Conservation (phyloP, 345 rosid species). For the Euphorbia pulcherrima region DNA sequence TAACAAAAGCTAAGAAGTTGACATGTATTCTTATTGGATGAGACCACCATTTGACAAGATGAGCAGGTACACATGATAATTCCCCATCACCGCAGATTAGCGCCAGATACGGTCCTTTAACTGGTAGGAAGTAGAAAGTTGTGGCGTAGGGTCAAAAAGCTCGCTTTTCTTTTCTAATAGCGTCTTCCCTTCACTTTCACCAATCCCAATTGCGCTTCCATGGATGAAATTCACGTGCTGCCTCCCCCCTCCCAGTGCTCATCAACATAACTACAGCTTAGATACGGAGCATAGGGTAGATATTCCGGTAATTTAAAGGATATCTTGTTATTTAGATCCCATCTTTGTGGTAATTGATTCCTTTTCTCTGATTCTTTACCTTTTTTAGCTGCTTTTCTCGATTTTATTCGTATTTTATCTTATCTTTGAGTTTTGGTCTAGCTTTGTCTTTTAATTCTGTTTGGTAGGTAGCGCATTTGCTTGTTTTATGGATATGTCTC, state of each 20-base stretch:
- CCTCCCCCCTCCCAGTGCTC: background rate
- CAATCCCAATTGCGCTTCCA: conserved; percentile 1
- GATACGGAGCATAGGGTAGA: background rate
- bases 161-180: too few species aligned
- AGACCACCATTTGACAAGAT: too few species aligned
- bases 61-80: too few species aligned
- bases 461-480: background rate
- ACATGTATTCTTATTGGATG: too few species aligned
- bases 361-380: background rate
- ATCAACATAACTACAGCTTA: background rate
- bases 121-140: conserved; percentile 2
- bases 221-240: background rate
- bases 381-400: background rate
- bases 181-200: conserved; percentile 5
- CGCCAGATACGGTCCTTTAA: background rate
- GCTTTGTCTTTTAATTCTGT: background rate
- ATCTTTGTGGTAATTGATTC: conserved; percentile 2
- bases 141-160: background rate
- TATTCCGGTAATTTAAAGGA: background rate
- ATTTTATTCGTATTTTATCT: background rate
- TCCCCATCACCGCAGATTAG: background rate
- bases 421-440: background rate
- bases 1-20: too few species aligned
- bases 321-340: background rate
- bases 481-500: background rate